Evolutionary conservation across 768 basidiomycete genomes (phyloP).

Genomic region (Neoboletus magnificus): DNA sequence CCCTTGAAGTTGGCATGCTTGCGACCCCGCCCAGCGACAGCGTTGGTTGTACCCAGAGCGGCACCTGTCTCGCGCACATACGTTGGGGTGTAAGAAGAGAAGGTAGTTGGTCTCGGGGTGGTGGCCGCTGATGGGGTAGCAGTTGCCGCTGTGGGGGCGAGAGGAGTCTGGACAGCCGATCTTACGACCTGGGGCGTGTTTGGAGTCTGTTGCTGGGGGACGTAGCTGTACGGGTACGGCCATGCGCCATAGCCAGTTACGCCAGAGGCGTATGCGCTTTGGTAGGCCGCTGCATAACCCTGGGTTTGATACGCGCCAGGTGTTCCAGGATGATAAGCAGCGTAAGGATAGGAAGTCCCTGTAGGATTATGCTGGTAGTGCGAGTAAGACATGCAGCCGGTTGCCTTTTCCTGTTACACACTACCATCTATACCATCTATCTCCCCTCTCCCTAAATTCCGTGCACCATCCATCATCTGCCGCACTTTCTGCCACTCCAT

Average conservation of each 20-base stretch:
- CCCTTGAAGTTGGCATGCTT: conserved; percentile 72
- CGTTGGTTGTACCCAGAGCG: conserved; percentile 34
- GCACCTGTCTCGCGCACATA: conserved; percentile 47
- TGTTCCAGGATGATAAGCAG: conserved; percentile 53
- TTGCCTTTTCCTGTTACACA: conserved; percentile 1
- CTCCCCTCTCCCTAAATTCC: conserved; percentile 58
- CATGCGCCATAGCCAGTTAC: conserved; percentile 67
- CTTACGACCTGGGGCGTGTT: conserved; percentile 27
- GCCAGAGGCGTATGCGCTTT: conserved; percentile 53
- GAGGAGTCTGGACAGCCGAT: conserved; percentile 28
- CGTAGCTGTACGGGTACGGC: conserved; percentile 68
- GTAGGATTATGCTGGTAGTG: conserved; percentile 38
- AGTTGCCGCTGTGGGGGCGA: conserved; percentile 25
- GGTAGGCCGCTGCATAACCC: conserved; percentile 48
- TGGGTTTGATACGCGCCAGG: conserved; percentile 45
- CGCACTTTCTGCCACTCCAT: conserved; percentile 69
- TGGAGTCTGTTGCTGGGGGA: conserved; percentile 37
- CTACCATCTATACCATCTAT: conserved; percentile 26
- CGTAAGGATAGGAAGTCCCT: conserved; percentile 62
- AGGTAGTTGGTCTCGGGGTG: conserved; percentile 43
- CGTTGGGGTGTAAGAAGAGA: conserved; percentile 55
- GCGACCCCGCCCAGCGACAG: conserved; percentile 47
- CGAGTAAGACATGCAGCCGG: conserved; percentile 30
- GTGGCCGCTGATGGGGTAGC: conserved; percentile 30
- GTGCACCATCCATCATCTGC: conserved; percentile 71